These are phyloP conservation scores for Didymella pomorum DNA, from an alignment of 2,329 filamentous ascomycete genomes.

Conservation along the genomic window DNA sequence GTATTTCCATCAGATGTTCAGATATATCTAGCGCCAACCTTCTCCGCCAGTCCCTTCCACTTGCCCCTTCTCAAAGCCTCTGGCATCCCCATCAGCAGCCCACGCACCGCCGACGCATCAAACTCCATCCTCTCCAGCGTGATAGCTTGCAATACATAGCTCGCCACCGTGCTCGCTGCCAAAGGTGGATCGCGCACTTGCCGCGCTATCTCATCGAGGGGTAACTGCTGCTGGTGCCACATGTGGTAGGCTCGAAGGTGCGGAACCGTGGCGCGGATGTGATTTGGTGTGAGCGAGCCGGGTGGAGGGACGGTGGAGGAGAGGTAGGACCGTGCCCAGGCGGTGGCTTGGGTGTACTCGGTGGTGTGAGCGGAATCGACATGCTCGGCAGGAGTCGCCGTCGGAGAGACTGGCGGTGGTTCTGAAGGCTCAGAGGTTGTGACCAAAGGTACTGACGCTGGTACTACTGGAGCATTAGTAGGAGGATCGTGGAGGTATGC, in stretches of 20 bases:
- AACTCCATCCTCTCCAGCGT: constrained; percentile 41
- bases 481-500: constrained; percentile 2
- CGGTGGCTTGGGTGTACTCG: constrained; percentile 36
- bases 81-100: constrained; percentile 34
- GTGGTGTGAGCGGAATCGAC: constrained; percentile 16
- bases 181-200: constrained; percentile 44
- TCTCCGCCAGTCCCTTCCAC: constrained; percentile 37
- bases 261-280: constrained; percentile 42
- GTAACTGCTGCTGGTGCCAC: constrained; percentile 42
- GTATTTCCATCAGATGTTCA: neutral
- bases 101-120: constrained; percentile 30
- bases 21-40: constrained; percentile 25
- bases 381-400: neutral
- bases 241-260: constrained; percentile 47
- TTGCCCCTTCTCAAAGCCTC: constrained; percentile 33
- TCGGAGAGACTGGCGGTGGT: neutral
- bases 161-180: constrained; percentile 36
- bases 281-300: constrained; percentile 24
- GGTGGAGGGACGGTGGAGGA: constrained; percentile 40
- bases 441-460: neutral
- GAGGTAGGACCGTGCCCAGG: constrained; percentile 43
- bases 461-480: neutral
- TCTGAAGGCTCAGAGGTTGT: neutral
- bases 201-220: constrained; percentile 31
- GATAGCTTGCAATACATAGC: constrained; percentile 44